phyloP scores from a whole-genome alignment of 23 red algal species.

The Gracilaria caudata region DNA sequence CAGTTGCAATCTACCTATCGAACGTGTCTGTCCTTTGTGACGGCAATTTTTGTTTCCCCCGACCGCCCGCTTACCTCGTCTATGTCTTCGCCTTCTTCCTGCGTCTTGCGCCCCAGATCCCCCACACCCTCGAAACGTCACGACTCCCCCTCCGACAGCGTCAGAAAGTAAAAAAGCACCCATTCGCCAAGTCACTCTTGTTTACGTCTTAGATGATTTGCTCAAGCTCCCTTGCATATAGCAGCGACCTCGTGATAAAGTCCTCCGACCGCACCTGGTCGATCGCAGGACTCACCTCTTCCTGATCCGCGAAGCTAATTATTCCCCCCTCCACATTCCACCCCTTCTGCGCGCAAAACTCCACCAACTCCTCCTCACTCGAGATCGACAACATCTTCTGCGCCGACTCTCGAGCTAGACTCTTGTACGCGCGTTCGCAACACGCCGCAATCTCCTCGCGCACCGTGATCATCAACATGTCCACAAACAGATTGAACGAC shows the following conservation, averaged over 20 bases:
- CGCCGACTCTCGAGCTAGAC: constrained; percentile 27
- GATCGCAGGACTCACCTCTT: constrained; percentile 19
- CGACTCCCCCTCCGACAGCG: too few species aligned
- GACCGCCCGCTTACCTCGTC: constrained; percentile 2
- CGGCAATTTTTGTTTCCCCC: constrained; percentile 73
- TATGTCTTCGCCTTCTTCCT: background rate
- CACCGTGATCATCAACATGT: constrained; percentile 75
- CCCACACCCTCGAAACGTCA: too few species aligned
- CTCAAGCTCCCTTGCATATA: constrained; percentile 85
- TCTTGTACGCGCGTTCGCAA: constrained; percentile 73
- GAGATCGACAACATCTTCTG: constrained; percentile 70
- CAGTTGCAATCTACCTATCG: constrained; percentile 78
- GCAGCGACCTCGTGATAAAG: constrained; percentile 76
- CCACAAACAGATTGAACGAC: constrained; percentile 78
- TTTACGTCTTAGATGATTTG: constrained; percentile 85
- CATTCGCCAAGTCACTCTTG: too few species aligned
- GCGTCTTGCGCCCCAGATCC: background rate
- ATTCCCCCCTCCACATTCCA: constrained; percentile 61
- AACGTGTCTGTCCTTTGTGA: constrained; percentile 42
- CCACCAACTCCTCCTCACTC: constrained; percentile 53
- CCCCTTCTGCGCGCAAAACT: constrained; percentile 43
- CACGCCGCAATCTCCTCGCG: constrained; percentile 89
- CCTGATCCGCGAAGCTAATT: constrained; percentile 64
- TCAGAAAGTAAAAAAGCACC: too few species aligned
- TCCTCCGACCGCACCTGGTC: constrained; percentile 70